A percentile compares a stretch with the other conserved stretches of the same genome.
phyloP scores from a whole-genome alignment of 345 rosid species.

The Euphorbia lathyris region DNA sequence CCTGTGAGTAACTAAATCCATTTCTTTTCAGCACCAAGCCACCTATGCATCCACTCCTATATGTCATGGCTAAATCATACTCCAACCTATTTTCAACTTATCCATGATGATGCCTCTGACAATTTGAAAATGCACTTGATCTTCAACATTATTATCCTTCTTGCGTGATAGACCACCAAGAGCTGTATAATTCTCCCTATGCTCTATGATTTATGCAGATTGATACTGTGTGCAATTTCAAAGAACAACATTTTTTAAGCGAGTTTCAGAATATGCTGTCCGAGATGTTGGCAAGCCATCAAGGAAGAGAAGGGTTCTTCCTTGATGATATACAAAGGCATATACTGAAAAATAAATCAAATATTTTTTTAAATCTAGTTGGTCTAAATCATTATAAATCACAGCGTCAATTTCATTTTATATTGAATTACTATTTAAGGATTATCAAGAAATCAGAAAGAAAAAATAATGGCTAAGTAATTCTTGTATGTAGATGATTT shows the following conservation, averaged over 20 bases:
- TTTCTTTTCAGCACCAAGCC: not conserved
- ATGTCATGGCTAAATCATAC: not conserved
- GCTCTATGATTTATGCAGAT: not conserved
- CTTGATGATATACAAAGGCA: not conserved
- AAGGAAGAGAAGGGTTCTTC: not conserved
- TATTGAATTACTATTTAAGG: not conserved
- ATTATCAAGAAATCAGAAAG: not conserved
- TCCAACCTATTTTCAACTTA: not conserved
- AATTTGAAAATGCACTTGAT: not conserved
- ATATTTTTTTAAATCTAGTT: not conserved
- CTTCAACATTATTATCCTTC: not conserved
- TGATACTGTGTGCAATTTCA: not conserved
- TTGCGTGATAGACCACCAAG: not conserved
- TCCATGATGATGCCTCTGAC: not conserved
- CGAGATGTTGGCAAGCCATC: not conserved
- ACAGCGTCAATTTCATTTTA: not conserved
- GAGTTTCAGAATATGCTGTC: slow-evolving; percentile 6
- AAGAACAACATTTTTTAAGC: not conserved
- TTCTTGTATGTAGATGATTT: not conserved
- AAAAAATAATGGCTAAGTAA: not conserved
- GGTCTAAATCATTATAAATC: not conserved
- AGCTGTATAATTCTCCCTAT: not conserved
- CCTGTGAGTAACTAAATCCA: not conserved
- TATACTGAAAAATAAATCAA: not conserved
- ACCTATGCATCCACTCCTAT: not conserved